Conservation (phyloP, 768 basidiomycete genomes). For the Trametes cubensis region DNA sequence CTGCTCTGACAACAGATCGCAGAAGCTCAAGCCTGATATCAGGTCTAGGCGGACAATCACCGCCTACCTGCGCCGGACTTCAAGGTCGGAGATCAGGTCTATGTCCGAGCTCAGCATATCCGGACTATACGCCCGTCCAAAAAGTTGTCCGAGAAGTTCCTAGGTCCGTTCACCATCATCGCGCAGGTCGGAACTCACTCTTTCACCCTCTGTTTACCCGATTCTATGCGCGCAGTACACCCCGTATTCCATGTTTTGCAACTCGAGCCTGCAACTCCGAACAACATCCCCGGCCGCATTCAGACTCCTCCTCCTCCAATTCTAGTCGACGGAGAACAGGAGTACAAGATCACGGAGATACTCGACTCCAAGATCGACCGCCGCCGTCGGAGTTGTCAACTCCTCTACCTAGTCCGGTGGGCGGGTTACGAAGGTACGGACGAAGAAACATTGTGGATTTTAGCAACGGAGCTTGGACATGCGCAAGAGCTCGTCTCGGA, state of each 20-base stretch:
- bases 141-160: constrained; percentile 22
- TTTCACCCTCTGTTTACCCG: constrained; percentile 11
- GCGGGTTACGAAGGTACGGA: constrained; percentile 14
- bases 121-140: constrained; percentile 15
- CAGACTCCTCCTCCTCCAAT: neutral
- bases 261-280: constrained; percentile 3
- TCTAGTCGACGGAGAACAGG: too few relatives aligned
- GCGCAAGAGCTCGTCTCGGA: constrained; percentile 11
- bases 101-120: constrained; percentile 4
- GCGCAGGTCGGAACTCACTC: neutral
- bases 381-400: neutral
- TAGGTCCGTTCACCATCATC: too few relatives aligned
- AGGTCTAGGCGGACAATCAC: neutral
- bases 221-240: too few relatives aligned
- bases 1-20: too few relatives aligned
- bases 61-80: constrained; percentile 8
- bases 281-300: constrained; percentile 16
- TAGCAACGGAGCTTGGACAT: constrained; percentile 12
- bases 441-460: constrained; percentile 22
- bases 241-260: too few relatives aligned
- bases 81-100: constrained; percentile 1
- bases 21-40: too few relatives aligned
- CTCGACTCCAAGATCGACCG: constrained; percentile 22
- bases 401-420: constrained; percentile 10
- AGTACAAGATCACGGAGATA: neutral